Base-by-base conservation (phyloP, 345 rosid genomes). In the Dipteronia dyeriana region DNA sequence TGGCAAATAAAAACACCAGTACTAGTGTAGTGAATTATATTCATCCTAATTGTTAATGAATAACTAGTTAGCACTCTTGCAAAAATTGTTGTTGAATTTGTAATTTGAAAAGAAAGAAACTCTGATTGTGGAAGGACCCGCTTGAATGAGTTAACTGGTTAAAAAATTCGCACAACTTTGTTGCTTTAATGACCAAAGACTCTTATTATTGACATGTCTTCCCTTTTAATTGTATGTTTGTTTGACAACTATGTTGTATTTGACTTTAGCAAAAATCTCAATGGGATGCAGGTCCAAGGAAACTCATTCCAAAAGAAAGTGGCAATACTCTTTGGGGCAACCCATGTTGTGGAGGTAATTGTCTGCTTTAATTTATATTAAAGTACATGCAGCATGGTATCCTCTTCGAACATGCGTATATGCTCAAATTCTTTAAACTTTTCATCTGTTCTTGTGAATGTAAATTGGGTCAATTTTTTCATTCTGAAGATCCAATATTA, bases 281-380 rank as follows among this genome's bases (percentile, higher is more conserved):
- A 26, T 81, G 68, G 60, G 61, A 53, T 71, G 41, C 93, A 97
- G 99, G 95, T 84, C 81, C 93, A 82, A 63, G 99, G 99, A 73
- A 97, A 97, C 84, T 97, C 99, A 45, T 97, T 92, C 85, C 99
- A 91, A 84, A 97, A 97, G 87, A 97, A 92, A 85, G 92, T 85
- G 66, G 93, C 98, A 23, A 75, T 90, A 74, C 90, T 97, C 78
- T 89, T 97, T 82, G 99, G 99, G 60, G 75, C 89, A 70, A 90
- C 87, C 77, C 94, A 90, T 75, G 88, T 71, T 57, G 88, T 80
- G 17, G 97, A 96, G 96, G 99, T 92, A 87, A 89, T 76, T 82
- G 38, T 57, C 74, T 74, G 14, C 70, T n/a, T 76, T 70, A 41
- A 60, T 76, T 64, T 59, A 29, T 69, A 66, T 62, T 8, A 62